Evolutionary conservation across 164 flowering plant species (phyloP).

Genomic region (Chimonanthus salicifolius): DNA sequence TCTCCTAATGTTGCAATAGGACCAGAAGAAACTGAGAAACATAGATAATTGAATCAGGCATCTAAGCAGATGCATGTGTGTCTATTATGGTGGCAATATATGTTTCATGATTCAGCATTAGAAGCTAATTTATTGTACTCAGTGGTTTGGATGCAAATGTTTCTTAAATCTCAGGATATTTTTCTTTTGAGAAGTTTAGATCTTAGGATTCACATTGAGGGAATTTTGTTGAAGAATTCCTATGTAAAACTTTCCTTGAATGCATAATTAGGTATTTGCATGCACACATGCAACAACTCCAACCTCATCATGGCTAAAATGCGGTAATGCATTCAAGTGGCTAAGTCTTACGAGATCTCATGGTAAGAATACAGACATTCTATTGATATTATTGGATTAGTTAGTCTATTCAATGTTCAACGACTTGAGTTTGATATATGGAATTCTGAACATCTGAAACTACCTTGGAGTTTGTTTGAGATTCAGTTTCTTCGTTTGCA

Average conservation of each 20-base stretch:
- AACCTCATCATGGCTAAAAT: too few species aligned
- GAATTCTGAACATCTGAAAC: background rate
- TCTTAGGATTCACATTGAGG: background rate
- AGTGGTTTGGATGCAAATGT: background rate
- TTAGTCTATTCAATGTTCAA: too few species aligned
- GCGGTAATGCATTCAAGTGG: too few species aligned
- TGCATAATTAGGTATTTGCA: background rate
- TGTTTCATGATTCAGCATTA: background rate
- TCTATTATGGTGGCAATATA: background rate
- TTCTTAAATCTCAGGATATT: background rate
- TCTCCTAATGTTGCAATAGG: too few species aligned
- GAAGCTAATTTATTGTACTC: background rate
- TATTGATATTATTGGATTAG: too few species aligned
- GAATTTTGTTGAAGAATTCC: background rate
- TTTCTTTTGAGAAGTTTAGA: too few species aligned
- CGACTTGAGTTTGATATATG: background rate
- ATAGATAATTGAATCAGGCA: background rate
- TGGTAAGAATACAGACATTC: too few species aligned
- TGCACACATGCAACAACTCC: background rate
- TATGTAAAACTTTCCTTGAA: too few species aligned
- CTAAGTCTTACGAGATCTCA: too few species aligned
- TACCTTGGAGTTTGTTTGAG: background rate
- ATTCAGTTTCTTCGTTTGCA: background rate
- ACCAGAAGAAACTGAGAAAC: background rate
- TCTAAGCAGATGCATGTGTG: background rate